phyloP scores from a whole-genome alignment of 2,329 filamentous ascomycete genomes.

The Grosmannia penicillata region DNA sequence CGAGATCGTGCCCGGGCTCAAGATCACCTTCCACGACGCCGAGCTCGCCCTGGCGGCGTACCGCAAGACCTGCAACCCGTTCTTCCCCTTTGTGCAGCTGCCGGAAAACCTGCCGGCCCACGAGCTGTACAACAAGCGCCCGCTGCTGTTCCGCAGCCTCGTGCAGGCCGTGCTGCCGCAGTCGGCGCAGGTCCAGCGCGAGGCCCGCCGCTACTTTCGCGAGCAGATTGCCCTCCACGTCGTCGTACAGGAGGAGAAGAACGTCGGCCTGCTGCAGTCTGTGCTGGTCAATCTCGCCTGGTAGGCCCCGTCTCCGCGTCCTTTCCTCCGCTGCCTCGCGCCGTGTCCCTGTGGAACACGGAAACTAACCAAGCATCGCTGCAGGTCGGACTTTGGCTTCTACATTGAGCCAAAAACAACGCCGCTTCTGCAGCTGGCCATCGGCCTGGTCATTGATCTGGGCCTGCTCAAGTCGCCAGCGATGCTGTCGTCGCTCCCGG shows the following conservation, averaged over 20 bases:
- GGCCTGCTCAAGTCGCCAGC: constrained; percentile 18
- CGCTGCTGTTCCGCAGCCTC: constrained; percentile 23
- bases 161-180: constrained; percentile 20
- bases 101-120: constrained; percentile 11
- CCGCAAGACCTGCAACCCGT: constrained; percentile 16
- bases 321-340: background rate
- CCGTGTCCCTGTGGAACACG: too few species aligned
- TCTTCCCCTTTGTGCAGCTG: constrained; percentile 25
- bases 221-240: constrained; percentile 21
- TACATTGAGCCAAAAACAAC: constrained; percentile 22
- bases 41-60: constrained; percentile 19
- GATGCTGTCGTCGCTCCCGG: constrained; percentile 12
- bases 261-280: constrained; percentile 22
- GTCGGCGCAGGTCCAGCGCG: constrained; percentile 16
- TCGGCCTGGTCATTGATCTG: constrained; percentile 23
- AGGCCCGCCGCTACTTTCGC: constrained; percentile 21
- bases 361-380: too few species aligned
- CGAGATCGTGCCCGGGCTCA: constrained; percentile 21
- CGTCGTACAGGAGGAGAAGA: constrained; percentile 21
- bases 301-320: constrained; percentile 13
- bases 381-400: constrained; percentile 24
- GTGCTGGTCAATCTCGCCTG: constrained; percentile 23
- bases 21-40: constrained; percentile 19
- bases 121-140: constrained; percentile 17
- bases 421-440: constrained; percentile 23